Conservation (phyloP, 257 asterid genomes). For the Fraxinus quadrangulata region DNA sequence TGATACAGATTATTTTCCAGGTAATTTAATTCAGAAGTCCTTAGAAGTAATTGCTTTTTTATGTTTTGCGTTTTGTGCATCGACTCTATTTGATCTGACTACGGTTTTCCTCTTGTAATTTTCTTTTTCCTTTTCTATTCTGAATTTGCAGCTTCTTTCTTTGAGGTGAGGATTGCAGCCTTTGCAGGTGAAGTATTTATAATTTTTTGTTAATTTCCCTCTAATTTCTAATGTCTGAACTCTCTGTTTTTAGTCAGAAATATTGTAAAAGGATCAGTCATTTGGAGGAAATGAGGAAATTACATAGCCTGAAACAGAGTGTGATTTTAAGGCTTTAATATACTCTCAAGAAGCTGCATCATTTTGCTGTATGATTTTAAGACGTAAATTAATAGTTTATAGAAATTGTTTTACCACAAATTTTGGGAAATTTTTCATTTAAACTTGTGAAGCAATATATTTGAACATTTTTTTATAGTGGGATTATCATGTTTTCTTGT, state of each 20-base stretch:
- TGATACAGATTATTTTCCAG: slow-evolving; percentile 80
- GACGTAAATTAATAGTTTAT: background rate
- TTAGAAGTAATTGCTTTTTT: background rate
- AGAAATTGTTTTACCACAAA: background rate
- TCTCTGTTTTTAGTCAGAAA: background rate
- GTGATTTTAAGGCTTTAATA: background rate
- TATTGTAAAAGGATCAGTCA: background rate
- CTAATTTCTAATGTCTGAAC: background rate
- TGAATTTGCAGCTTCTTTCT: slow-evolving; percentile 71
- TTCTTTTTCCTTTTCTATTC: background rate
- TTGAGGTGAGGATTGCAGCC: slow-evolving; percentile 69
- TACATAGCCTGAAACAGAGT: too few relatives aligned
- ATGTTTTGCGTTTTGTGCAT: background rate
- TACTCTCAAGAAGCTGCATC: background rate
- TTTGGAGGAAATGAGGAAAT: background rate
- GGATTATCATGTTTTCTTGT: background rate
- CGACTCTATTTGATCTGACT: slow-evolving; percentile 2
- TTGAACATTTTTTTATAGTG: too few relatives aligned
- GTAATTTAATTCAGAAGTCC: slow-evolving; percentile 30
- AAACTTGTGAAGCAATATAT: too few relatives aligned
- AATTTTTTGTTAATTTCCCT: background rate
- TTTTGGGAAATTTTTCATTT: too few relatives aligned
- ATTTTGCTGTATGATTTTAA: background rate
- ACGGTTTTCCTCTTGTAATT: background rate
- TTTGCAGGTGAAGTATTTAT: slow-evolving; percentile 23